These are phyloP conservation scores for Amanita jacksonii DNA, from an alignment of 768 basidiomycete species.

Conservation along the genomic window DNA sequence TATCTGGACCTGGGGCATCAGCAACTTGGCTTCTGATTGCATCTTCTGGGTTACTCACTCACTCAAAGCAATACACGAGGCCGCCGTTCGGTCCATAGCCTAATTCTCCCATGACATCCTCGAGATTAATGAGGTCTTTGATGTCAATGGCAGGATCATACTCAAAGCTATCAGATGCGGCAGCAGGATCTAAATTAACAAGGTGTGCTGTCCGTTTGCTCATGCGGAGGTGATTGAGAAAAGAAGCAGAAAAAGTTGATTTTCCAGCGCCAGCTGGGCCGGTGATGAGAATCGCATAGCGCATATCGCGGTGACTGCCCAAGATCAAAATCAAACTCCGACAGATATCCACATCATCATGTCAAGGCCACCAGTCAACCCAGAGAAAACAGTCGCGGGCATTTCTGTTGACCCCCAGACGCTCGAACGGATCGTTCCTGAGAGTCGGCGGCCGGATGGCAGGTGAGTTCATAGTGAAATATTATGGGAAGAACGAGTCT, in stretches of 20 bases:
- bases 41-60: constrained; percentile 42
- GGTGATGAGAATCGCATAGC: constrained; percentile 80
- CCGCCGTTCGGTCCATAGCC: constrained; percentile 97
- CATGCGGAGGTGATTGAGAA: constrained; percentile 81
- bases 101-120: constrained; percentile 95
- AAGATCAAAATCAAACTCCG: constrained; percentile 1
- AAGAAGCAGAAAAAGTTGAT: constrained; percentile 83
- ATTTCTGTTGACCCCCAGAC: constrained; percentile 83
- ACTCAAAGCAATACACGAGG: constrained; percentile 98
- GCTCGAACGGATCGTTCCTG: constrained; percentile 81
- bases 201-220: constrained; percentile 82
- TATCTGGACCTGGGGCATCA: constrained; percentile 51
- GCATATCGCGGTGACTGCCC: constrained; percentile 35
- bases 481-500: too few relatives aligned
- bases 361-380: constrained; percentile 71
- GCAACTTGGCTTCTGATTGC: not conserved
- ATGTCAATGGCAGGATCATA: constrained; percentile 92
- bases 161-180: constrained; percentile 77
- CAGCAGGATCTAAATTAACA: constrained; percentile 96
- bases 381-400: constrained; percentile 62
- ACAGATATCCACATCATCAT: constrained; percentile 25
- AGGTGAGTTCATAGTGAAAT: too few relatives aligned
- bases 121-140: constrained; percentile 79
- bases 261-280: constrained; percentile 99
- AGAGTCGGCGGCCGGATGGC: constrained; percentile 76